A percentile compares a stretch with the other conserved stretches of the same genome.
These are phyloP conservation scores for Xerocomellus amylosporus DNA, from an alignment of 768 basidiomycete species.

Conservation along the genomic window DNA sequence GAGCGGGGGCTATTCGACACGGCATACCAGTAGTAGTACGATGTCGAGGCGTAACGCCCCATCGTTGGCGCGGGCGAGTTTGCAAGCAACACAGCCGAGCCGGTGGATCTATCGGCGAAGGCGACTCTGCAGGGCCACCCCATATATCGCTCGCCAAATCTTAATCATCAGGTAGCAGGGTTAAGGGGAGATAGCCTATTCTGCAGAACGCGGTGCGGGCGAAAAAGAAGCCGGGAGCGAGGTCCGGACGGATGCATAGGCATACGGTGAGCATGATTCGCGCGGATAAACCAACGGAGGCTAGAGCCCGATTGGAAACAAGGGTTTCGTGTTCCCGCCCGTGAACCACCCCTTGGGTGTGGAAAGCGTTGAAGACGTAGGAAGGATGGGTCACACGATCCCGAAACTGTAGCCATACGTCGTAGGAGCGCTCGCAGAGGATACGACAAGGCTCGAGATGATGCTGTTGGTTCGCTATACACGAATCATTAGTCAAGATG, in stretches of 20 bases:
- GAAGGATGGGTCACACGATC: not conserved
- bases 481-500: not conserved
- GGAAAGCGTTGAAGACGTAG: too few species aligned
- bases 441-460: not conserved
- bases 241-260: constrained; percentile 47
- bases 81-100: too few species aligned
- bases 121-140: too few species aligned
- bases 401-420: too few species aligned
- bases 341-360: constrained; percentile 11
- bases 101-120: too few species aligned
- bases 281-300: constrained; percentile 72
- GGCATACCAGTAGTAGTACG: too few species aligned
- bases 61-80: too few species aligned
- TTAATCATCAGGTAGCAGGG: constrained; percentile 10
- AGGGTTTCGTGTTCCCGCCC: constrained; percentile 51
- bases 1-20: too few species aligned
- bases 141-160: constrained; percentile 65
- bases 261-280: constrained; percentile 86
- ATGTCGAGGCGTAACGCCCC: too few species aligned
- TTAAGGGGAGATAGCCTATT: not conserved
- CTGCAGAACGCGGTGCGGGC: constrained; percentile 5
- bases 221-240: constrained; percentile 14
- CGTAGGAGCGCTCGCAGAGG: too few species aligned
- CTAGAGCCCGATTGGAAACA: constrained; percentile 70
- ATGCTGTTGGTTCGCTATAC: constrained; percentile 11